Conservation (phyloP, 2,329 filamentous ascomycete species). For the Aspergillus jensenii region DNA sequence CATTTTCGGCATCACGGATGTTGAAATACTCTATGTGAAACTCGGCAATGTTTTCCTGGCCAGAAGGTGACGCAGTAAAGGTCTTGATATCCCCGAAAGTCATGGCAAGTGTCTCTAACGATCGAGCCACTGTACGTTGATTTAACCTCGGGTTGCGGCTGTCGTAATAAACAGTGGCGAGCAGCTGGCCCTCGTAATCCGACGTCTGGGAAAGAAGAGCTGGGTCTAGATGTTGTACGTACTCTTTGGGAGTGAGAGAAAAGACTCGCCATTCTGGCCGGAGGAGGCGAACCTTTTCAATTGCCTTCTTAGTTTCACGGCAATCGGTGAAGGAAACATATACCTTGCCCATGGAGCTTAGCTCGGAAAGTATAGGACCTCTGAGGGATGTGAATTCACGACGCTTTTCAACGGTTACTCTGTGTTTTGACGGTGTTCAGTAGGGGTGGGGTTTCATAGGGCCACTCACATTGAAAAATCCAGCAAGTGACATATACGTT, state of each 20-base stretch:
- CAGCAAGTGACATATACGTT: conserved; percentile 35
- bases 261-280: conserved; percentile 50
- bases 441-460: background rate
- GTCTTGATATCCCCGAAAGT: conserved; percentile 41
- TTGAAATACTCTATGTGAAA: conserved; percentile 44
- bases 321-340: conserved; percentile 62
- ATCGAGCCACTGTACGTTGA: conserved; percentile 45
- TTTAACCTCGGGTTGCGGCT: conserved; percentile 27
- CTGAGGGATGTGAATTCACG: conserved; percentile 39
- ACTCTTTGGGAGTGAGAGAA: conserved; percentile 48
- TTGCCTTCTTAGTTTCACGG: conserved; percentile 56
- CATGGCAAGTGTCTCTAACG: conserved; percentile 41
- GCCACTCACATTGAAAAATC: conserved; percentile 40
- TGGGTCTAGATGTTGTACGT: conserved; percentile 39
- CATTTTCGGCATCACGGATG: conserved; percentile 36
- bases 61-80: conserved; percentile 29
- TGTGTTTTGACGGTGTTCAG: background rate
- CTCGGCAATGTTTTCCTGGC: conserved; percentile 31
- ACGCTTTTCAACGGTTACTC: conserved; percentile 21
- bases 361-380: conserved; percentile 37
- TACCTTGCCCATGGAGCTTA: conserved; percentile 44
- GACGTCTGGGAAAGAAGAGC: conserved; percentile 31
- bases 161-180: conserved; percentile 50
- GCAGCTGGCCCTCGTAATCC: conserved; percentile 57
- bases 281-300: conserved; percentile 47